phyloP scores from a whole-genome alignment of 805 yeast genomes.

The Jamesozyma hellenica region DNA sequence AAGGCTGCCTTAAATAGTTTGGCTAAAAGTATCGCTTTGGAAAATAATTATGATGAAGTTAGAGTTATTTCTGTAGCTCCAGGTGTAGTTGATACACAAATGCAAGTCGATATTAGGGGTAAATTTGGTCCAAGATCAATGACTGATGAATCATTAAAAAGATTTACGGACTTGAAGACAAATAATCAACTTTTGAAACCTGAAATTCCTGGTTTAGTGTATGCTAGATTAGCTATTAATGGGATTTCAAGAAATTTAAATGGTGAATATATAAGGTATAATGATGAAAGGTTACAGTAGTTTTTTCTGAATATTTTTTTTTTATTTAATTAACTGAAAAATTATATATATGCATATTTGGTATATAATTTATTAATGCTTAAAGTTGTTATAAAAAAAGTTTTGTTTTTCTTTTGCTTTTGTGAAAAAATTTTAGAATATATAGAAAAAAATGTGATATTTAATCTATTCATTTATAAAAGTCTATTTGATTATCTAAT shows the following conservation, averaged over 20 bases:
- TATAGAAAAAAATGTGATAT: too few species aligned
- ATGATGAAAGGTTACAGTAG: slow-evolving; percentile 29
- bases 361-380: too few species aligned
- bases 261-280: slow-evolving; percentile 61
- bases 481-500: too few species aligned
- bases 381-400: too few species aligned
- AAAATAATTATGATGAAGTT: slow-evolving; percentile 39
- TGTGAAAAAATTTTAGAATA: too few species aligned
- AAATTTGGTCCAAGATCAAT: slow-evolving; percentile 45
- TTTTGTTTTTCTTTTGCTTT: too few species aligned
- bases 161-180: slow-evolving; percentile 55
- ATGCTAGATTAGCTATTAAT: slow-evolving; percentile 51
- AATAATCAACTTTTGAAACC: slow-evolving; percentile 55
- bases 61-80: slow-evolving; percentile 69
- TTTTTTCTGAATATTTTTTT: not conserved
- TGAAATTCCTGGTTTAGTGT: slow-evolving; percentile 59
- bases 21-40: slow-evolving; percentile 54
- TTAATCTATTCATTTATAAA: too few species aligned
- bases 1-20: slow-evolving; percentile 86
- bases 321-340: not conserved
- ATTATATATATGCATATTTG: too few species aligned
- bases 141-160: slow-evolving; percentile 47
- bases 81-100: slow-evolving; percentile 84
- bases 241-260: slow-evolving; percentile 50
- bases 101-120: slow-evolving; percentile 77